A percentile compares a stretch with the other conserved stretches of the same genome.
phyloP scores from a whole-genome alignment of 768 basidiomycete species.

The Termitomyces titanicus region DNA sequence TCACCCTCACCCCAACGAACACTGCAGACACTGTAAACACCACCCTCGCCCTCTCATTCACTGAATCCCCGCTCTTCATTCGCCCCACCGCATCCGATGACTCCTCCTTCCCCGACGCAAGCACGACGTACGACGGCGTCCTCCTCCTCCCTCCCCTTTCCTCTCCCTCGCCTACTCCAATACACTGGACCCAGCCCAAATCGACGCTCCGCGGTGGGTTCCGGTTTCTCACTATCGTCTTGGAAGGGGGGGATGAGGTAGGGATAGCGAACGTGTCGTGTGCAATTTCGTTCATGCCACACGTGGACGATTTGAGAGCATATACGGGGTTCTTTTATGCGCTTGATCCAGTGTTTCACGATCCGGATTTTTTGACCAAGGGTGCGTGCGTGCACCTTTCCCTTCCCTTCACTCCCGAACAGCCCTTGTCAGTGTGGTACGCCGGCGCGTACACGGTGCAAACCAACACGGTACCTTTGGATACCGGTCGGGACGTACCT shows the following conservation, averaged over 20 bases:
- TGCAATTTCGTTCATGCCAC: conserved; percentile 52
- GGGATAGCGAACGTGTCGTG: conserved; percentile 48
- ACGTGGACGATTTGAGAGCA: conserved; percentile 41
- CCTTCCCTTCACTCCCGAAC: no score
- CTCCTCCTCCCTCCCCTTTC: conserved; percentile 35
- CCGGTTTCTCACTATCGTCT: conserved; percentile 48
- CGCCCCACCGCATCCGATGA: conserved; percentile 51
- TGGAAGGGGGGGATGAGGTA: conserved; percentile 27
- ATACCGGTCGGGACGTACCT: conserved; percentile 49
- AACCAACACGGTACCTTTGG: conserved; percentile 47
- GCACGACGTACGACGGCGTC: conserved; percentile 39
- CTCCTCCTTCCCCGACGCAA: conserved; percentile 44
- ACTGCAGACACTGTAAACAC: conserved; percentile 26
- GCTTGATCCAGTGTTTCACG: conserved; percentile 38
- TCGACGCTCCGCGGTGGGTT: conserved; percentile 47
- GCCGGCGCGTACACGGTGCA: conserved; percentile 61
- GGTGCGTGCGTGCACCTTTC: conserved; percentile 23
- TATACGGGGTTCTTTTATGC: conserved; percentile 55
- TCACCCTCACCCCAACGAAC: conserved; percentile 39
- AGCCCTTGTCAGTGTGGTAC: conserved; percentile 53
- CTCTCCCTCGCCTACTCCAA: conserved; percentile 29
- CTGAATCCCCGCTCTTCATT: conserved; percentile 54
- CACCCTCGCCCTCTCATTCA: conserved; percentile 53
- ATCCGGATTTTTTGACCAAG: conserved; percentile 49
- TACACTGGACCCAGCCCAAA: conserved; percentile 47